These are phyloP conservation scores for Fusarium paranaense DNA, from an alignment of 2,329 filamentous ascomycete genomes.

Conservation along the genomic window DNA sequence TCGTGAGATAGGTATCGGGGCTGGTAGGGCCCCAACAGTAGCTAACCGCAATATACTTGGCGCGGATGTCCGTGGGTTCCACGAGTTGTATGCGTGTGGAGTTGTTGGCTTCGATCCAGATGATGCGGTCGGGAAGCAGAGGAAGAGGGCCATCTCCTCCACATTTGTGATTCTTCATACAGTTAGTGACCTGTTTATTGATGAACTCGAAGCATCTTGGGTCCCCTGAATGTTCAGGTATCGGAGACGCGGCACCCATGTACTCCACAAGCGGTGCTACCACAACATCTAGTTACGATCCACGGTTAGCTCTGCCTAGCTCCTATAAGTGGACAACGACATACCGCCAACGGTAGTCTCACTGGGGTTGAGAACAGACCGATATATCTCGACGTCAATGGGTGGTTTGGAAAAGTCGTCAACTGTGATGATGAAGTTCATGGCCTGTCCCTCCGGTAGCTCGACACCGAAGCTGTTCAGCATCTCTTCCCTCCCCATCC, in stretches of 20 bases:
- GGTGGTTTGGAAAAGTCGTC: not conserved
- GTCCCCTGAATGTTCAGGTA: not conserved
- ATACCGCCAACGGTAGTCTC: not conserved
- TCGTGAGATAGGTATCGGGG: not conserved
- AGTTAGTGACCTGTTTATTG: not conserved
- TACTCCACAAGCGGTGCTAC: not conserved
- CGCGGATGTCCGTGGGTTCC: not conserved
- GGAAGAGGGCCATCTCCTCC: not conserved
- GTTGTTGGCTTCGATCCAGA: constrained; percentile 1
- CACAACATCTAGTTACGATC: not conserved
- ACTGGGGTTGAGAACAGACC: not conserved
- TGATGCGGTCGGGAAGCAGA: not conserved
- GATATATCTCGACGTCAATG: not conserved
- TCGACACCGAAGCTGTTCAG: not conserved
- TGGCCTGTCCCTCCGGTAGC: not conserved
- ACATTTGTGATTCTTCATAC: not conserved
- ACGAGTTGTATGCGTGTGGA: not conserved
- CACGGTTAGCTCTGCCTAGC: not conserved
- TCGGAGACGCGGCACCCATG: not conserved
- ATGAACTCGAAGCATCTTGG: not conserved
- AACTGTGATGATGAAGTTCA: not conserved
- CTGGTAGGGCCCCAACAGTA: not conserved
- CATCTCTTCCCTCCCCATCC: not conserved
- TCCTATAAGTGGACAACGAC: not conserved
- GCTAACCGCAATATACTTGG: not conserved